Evolutionary conservation across 768 basidiomycete genomes (phyloP), one percentile per base, ranked within the genome.

Genomic region (Neoboletus brunneissimus): DNA sequence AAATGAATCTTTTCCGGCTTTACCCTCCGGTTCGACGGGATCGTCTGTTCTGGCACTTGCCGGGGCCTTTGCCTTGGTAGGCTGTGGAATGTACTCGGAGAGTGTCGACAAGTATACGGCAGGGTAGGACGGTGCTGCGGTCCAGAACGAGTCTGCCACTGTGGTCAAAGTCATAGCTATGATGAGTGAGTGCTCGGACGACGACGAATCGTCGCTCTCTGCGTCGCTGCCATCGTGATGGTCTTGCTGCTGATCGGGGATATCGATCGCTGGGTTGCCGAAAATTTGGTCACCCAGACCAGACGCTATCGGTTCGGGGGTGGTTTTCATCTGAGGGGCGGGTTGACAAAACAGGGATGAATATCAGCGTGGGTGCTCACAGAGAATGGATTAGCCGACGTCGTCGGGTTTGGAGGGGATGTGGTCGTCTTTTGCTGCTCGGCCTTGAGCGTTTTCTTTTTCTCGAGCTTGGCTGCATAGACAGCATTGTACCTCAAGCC

Each of bases 71-170:
- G 69, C 53, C 51, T 82, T 85, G 12, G 82, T 66, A 48, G 77
- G 75, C 0, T 83, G 80, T 3, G 87, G 82, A 12, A 92, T 73
- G 66, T 88, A 90, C 68, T 94, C 91, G 5, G 84, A 76, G 5
- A 76, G 65, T 1, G 91, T 93, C 12, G 89, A 91, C 42, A 94
- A 77, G 66, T 93, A 94, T 3, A 87, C 62, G 0, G 89, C 75
- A 11, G 80, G 75, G 62, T 90, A 90, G 2, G 81, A 76, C 0
- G 91, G 89, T 5, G 85, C 81, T 20, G 76, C 73, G 53, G 65
- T 69, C 91, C 91, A 92, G n/a, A 79, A 73, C 8, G 89, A 87
- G 59, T 84, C 83, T 29, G 71, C 65, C 15, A 89, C 68, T 10
- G 78, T 79, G 22, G 78, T 72, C 8, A 78, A 77, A 12, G 85